Evolutionary conservation across 371 early-diverging fungal species (phyloP), one percentile per base, ranked within the genome.

Genomic region (Lichtheimia hyalospora): DNA sequence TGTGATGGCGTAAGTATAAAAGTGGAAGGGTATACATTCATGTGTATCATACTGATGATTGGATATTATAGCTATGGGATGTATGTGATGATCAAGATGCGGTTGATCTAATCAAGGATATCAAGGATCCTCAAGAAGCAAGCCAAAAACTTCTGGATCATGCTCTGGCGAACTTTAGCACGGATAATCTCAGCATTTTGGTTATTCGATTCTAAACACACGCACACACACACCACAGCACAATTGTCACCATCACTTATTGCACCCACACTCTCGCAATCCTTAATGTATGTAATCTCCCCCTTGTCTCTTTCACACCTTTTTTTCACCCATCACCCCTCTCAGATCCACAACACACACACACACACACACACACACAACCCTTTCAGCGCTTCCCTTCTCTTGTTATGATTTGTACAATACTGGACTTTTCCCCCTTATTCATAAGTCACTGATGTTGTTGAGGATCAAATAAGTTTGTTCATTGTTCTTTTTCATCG

Each of bases 71-170:
- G 90, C 71, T 98, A 40, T 98, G 99, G 99, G 99, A 98, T 79
- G 98, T 97, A n/a, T 96, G 96, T 72, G 82, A 89, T 10, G 98
- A 98, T 73, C 94, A 98, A 72, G 87, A 91, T 59, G 98, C 97
- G 4, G 88, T 94, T n/a, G 93, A 97, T 67, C 73, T 96, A 58
- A 79, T 96, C 58, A 79, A 83, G 69, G 87, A 88, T 43, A 81
- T 87, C 18, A 27, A 67, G 28, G 91, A 93, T 70, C 92, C 96
- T 28, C 88, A 89, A 57, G 80, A 76, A 50, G 97, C 97, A 2
- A 88, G 93, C 61, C 87, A 90, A 57, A 75, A 82, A 40, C 81
- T 98, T 46, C 71, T 97, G 61, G 89, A 94, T 52, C 84, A 93
- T 69, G 96, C 99, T 2, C 81, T 98, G 39, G 86, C 88, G 62